Evolutionary conservation across 495 filamentous ascomycete genomes (phyloP).

Genomic region (Lophiostoma macrostomum): DNA sequence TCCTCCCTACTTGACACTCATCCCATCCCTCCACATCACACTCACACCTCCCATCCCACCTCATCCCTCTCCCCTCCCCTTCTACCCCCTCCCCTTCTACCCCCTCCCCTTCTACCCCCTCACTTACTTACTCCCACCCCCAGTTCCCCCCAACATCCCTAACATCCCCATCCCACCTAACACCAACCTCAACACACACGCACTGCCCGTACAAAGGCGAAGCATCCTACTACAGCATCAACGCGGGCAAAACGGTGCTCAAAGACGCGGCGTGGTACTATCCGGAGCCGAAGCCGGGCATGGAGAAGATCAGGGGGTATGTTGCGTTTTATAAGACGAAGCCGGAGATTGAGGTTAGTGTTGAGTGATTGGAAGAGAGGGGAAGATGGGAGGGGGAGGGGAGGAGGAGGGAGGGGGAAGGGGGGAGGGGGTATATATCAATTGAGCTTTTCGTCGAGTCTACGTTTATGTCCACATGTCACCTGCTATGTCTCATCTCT

Average conservation of each 20-base stretch:
- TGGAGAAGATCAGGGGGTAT: constrained; percentile 57
- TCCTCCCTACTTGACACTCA: too few relatives aligned
- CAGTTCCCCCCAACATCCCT: constrained; percentile 43
- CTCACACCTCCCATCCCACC: background rate
- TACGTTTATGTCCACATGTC: too few relatives aligned
- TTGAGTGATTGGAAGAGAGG: background rate
- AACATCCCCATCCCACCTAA: constrained; percentile 48
- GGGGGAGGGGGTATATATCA: too few relatives aligned
- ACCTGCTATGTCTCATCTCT: too few relatives aligned
- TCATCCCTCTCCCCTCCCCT: background rate
- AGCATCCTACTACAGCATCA: constrained; percentile 64
- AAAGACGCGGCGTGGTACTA: constrained; percentile 71
- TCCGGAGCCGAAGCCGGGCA: constrained; percentile 55
- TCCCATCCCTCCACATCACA: too few relatives aligned
- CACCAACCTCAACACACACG: constrained; percentile 50
- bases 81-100: too few relatives aligned
- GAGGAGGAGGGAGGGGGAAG: background rate
- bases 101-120: constrained; percentile 1
- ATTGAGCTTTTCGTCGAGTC: too few relatives aligned
- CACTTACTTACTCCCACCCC: background rate
- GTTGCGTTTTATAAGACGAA: constrained; percentile 60
- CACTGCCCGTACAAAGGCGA: constrained; percentile 69
- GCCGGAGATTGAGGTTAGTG: constrained; percentile 4
- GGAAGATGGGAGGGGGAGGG: too few relatives aligned
- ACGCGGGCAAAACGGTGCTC: constrained; percentile 44